Evolutionary conservation across 2,329 filamentous ascomycete species (phyloP), one percentile per base, ranked within the genome.

Genomic region (Aspergillus aculeatus): DNA sequence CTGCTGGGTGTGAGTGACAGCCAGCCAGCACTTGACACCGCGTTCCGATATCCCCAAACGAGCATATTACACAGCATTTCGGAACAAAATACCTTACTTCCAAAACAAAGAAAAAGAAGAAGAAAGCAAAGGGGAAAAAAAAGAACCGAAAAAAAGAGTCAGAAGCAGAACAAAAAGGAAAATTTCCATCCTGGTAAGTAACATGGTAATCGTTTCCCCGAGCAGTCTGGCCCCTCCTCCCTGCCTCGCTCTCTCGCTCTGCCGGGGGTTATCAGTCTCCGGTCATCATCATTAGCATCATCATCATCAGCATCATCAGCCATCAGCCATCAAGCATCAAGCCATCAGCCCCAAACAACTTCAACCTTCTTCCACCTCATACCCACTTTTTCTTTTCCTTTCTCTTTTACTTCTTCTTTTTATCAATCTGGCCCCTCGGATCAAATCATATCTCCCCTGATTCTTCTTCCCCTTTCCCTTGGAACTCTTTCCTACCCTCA

Each of bases 281-380:
- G 55, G 47, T 48, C 60, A 56, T 57, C 53, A 10, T 58, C 60
- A 56, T 56, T 52, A 41, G 58, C 44, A 49, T 50, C 47, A 58
- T 55, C 56, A 23, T 54, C 54, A 57, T 50, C 57, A 61, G 56
- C 50, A 44, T 56, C 61, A 56, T 55, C 32, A 35, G 14, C 4
- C 32, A 16, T 35, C 32, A 16, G 14, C 14, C 32, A 35, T 12
- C 32, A 35, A 9, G 10, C 32, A 35, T 14, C 32, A 35, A 35
- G 32, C 32, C 32, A 35, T 44, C 38, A 54, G 56, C 56, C 57
- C 35, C 47, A 41, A 52, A 38, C 44, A 44, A 56, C 48, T 52
- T 56, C 52, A 50, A 57, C 47, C 53, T 56, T 51, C 59, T 50
- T 51, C 55, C 47, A 49, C 54, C 49, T 35, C 38, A 38, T 55